Evolutionary conservation across 768 basidiomycete genomes (phyloP), one percentile per base, ranked within the genome.

Genomic region (Suillus subaureus): DNA sequence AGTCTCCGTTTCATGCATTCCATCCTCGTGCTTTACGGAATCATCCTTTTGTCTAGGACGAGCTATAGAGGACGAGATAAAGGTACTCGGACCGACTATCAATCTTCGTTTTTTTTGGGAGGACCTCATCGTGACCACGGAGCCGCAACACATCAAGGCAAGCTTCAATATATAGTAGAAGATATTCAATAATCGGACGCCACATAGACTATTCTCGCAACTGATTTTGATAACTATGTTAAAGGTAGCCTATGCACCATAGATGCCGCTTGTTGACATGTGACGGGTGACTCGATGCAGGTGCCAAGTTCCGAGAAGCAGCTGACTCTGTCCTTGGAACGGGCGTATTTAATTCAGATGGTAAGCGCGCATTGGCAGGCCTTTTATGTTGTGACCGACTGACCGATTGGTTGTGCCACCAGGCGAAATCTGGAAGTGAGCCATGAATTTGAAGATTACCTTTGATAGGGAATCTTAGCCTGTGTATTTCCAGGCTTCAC

Each of bases 401-500:
- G 12, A 42, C 63, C 66, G 39, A 74, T 37, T 35, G 33, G 42
- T 31, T 51, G 33, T 39, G 5, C 23, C 11, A 26, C 13, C 58
- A 88, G 88, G 88, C n/a, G 86, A 89, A 1, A 80, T 85, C 75
- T 91, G 90, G 90, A 91, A 87, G 87, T 89, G 69, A 66, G 82
- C 31, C 2, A 55, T 35, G 31, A 9, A 28, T 45, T 23, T 11
- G 43, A 54, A 13, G 33, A 47, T 33, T 4, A 6, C 6, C 33
- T 33, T 23, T 16, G 31, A 21, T 11, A 11, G 0, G 40, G 57
- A 11, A 16, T 63, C 62, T 60, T 52, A 64, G 57, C 35, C 35
- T 35, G 26, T 3, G 15, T n/a, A 54, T 57, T 40, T 7, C 7
- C 35, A 85, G 89, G 70, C 84, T 89, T 69, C 89, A 91, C 72